Conservation (phyloP, 805 yeast genomes). For the Candida alai region DNA sequence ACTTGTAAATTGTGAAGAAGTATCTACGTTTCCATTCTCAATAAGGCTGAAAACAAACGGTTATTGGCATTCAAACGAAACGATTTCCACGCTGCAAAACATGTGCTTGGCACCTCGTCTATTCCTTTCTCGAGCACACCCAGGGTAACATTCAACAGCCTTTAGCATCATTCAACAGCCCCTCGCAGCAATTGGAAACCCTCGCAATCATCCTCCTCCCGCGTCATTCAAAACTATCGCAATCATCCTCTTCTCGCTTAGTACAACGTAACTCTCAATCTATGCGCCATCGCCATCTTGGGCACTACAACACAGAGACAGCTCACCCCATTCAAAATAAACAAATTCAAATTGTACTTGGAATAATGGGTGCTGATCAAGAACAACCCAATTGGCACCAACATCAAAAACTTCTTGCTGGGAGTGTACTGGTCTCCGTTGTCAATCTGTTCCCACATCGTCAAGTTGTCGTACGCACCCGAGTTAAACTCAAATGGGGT, state of each 20-base stretch:
- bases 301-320: constrained; percentile 89
- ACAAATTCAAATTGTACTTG: constrained; percentile 74
- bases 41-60: too few relatives aligned
- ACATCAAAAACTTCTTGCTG: constrained; percentile 84
- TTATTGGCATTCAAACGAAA: too few relatives aligned
- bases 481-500: constrained; percentile 96
- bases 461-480: constrained; percentile 92
- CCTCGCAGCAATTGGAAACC: too few relatives aligned
- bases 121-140: too few relatives aligned
- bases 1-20: too few relatives aligned
- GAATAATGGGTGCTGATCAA: constrained; percentile 87
- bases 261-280: constrained; percentile 62
- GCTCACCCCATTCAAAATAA: constrained; percentile 73
- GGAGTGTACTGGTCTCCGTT: constrained; percentile 98
- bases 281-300: constrained; percentile 78
- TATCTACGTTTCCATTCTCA: too few relatives aligned
- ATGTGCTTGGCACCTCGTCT: too few relatives aligned
- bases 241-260: not conserved
- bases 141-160: too few relatives aligned
- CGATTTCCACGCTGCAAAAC: too few relatives aligned
- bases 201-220: too few relatives aligned
- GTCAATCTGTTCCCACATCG: constrained; percentile 98
- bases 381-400: constrained; percentile 89
- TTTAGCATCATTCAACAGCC: too few relatives aligned
- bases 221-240: too few relatives aligned